Evolutionary conservation across 371 early-diverging fungal species (phyloP).

Genomic region (Haplosporangium sp.): DNA sequence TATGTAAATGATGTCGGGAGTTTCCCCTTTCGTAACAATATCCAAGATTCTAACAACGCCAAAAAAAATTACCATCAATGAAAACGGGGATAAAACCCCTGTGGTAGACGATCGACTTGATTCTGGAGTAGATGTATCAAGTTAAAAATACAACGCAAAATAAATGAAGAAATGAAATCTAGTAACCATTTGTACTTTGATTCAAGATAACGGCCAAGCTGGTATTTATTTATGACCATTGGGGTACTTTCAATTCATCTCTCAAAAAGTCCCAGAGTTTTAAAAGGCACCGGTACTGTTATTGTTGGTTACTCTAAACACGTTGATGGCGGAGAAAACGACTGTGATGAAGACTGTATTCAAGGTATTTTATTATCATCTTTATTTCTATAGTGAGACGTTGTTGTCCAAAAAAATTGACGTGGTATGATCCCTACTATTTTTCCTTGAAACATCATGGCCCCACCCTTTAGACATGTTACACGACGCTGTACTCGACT

Average conservation of each 20-base stretch:
- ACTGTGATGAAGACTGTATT: neutral
- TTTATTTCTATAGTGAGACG: neutral
- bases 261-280: too few species aligned
- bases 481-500: conserved; percentile 80
- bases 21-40: neutral
- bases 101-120: conserved; percentile 22
- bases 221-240: too few species aligned
- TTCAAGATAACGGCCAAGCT: too few species aligned
- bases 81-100: conserved; percentile 16
- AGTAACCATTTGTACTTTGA: neutral
- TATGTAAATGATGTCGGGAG: neutral
- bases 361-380: neutral
- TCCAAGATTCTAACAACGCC: neutral
- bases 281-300: neutral
- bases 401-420: neutral
- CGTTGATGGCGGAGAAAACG: neutral
- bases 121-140: conserved; percentile 26
- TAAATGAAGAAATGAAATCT: neutral
- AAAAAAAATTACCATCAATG: conserved; percentile 5
- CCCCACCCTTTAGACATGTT: neutral
- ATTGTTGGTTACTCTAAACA: neutral
- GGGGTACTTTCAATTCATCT: too few species aligned
- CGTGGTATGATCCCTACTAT: neutral
- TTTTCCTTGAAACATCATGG: neutral
- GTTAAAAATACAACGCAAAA: conserved; percentile 40